Conservation (phyloP, 345 rosid genomes). For the Aquilaria malaccensis region DNA sequence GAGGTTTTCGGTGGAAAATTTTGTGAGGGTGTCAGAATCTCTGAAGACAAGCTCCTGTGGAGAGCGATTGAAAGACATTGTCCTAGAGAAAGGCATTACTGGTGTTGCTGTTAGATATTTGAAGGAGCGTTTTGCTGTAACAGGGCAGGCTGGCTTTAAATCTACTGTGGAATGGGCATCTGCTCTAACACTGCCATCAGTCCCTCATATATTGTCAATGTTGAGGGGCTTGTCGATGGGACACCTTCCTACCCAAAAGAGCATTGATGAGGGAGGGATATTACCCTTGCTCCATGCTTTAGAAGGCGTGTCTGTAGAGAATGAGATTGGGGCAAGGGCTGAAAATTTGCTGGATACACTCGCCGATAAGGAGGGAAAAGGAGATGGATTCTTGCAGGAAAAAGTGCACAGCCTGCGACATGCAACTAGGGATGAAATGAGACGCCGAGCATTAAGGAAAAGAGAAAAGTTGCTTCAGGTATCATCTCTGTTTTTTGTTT, state of each 20-base stretch:
- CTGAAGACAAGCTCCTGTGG: slow-evolving; percentile 98
- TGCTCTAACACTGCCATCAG: slow-evolving; percentile 78
- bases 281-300: slow-evolving; percentile 83
- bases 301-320: slow-evolving; percentile 94
- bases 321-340: slow-evolving; percentile 95
- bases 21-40: slow-evolving; percentile 93
- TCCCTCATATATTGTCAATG: slow-evolving; percentile 89
- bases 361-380: slow-evolving; percentile 81
- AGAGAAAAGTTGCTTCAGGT: slow-evolving; percentile 90
- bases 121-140: slow-evolving; percentile 63
- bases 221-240: slow-evolving; percentile 97
- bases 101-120: slow-evolving; percentile 78
- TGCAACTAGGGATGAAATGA: slow-evolving; percentile 93
- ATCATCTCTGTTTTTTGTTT: slow-evolving; percentile 8
- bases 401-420: slow-evolving; percentile 67
- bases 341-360: slow-evolving; percentile 92
- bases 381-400: slow-evolving; percentile 91
- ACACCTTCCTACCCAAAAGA: slow-evolving; percentile 75
- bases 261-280: slow-evolving; percentile 82
- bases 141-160: slow-evolving; percentile 73
- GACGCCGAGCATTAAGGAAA: slow-evolving; percentile 78
- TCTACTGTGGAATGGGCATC: slow-evolving; percentile 65
- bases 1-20: slow-evolving; percentile 79
- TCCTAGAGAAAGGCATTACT: slow-evolving; percentile 77
- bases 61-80: slow-evolving; percentile 89